Base-by-base conservation (phyloP, 2,329 filamentous ascomycete genomes). In the Chrysoporthe deuterocubensis region DNA sequence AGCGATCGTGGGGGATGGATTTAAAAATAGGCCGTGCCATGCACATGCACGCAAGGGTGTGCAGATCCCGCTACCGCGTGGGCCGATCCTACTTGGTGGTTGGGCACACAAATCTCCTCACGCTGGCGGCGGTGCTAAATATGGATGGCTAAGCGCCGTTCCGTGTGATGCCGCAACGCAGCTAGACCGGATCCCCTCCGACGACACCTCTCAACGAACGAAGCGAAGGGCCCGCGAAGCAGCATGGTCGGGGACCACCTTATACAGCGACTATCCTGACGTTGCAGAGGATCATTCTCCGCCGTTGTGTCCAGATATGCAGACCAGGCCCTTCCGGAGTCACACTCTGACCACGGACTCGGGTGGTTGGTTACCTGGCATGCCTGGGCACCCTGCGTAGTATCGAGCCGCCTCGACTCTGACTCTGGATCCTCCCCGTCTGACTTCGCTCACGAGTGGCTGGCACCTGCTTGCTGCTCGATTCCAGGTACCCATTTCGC, bases 131-230 rank as follows among this genome's bases (percentile, higher is more conserved):
- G 21, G 11, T 54, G 13, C 50, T 54, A 57, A 57, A 57, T 57
- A 18, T 57, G 34, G 54, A 57, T 14, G 16, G 54, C 54, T 57
- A 57, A 57, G 54, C 54, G 54, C 54, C n/a, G 54, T 57, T 57
- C 32, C 7, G 18, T 40, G 54, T 40, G 54, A 54, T 11, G 26
- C 48, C 9, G 52, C 52, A 37, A 56, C 2, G 34, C 14, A 2
- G 54, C 13, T 4, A n/a, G 32, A 34, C 18, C 16, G 32, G 52
- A 40, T 40, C 16, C 54, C 32, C 18, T 9, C 32, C 7, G 54
- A 57, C 54, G 54, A 57, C 54, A n/a, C 18, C 54, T 57, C 54
- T 21, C 18, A 18, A 16, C 54, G 54, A 37, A 40, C 54, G 34
- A 37, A 9, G 52, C 54, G 14, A 57, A 57, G 34, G 16, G 16